Percentiles rank a stretch among this genome's conserved stretches.
phyloP scores from a whole-genome alignment of 2,329 filamentous ascomycete genomes.

The Geosmithia morbida region DNA sequence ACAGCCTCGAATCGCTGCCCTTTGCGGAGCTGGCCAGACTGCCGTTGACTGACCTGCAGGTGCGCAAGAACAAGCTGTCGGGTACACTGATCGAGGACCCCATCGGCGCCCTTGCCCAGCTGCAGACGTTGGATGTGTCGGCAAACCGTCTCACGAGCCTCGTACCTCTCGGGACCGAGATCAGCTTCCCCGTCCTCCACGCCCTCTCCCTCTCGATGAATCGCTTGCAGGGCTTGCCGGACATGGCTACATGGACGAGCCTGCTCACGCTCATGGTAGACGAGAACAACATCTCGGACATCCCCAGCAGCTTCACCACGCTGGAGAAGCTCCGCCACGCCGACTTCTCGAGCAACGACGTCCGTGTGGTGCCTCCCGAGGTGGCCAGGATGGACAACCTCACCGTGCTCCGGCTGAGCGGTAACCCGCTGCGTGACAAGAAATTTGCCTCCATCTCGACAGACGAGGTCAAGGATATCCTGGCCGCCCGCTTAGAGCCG shows the following conservation, averaged over 20 bases:
- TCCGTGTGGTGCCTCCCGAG: conserved; percentile 59
- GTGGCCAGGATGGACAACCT: conserved; percentile 70
- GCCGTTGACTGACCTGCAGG: conserved; percentile 58
- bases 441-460: conserved; percentile 71
- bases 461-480: conserved; percentile 63
- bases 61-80: conserved; percentile 63
- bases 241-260: conserved; percentile 58
- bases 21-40: conserved; percentile 54
- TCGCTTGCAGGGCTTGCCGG: conserved; percentile 56
- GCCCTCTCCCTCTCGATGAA: conserved; percentile 71
- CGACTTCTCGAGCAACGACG: conserved; percentile 76
- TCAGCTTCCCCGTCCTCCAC: conserved; percentile 59
- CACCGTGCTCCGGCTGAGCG: conserved; percentile 59
- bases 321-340: conserved; percentile 58
- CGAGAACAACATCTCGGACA: conserved; percentile 61
- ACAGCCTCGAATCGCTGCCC: conserved; percentile 57
- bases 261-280: conserved; percentile 63
- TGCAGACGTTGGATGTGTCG: conserved; percentile 68
- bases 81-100: conserved; percentile 55
- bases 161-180: conserved; percentile 21
- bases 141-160: conserved; percentile 56
- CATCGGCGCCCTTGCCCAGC: conserved; percentile 40
- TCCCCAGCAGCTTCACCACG: conserved; percentile 63
- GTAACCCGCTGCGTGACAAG: conserved; percentile 83
- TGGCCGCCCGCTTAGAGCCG: conserved; percentile 53